phyloP scores from a whole-genome alignment of 2,329 filamentous ascomycete species.

The Cordyceps pruinosa region DNA sequence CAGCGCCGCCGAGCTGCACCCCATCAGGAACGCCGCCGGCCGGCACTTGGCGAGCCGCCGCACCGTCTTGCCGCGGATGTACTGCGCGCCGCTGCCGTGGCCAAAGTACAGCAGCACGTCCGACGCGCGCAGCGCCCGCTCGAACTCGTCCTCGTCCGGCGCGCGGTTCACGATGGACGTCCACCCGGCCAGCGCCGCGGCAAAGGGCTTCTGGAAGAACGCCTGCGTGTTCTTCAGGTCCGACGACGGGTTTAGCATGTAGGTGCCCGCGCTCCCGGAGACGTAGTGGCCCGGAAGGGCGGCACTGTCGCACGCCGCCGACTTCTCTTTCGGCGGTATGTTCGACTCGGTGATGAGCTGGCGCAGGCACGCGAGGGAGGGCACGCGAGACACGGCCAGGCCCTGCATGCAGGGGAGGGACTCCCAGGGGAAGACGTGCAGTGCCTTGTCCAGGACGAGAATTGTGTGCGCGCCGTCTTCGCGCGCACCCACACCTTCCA shows the following conservation, averaged over 20 bases:
- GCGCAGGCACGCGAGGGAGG: slow-evolving; percentile 75
- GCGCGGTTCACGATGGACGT: slow-evolving; percentile 57
- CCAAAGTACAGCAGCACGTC: slow-evolving; percentile 89
- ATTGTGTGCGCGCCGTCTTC: slow-evolving; percentile 63
- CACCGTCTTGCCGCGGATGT: slow-evolving; percentile 79
- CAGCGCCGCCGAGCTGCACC: slow-evolving; percentile 80
- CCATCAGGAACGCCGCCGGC: slow-evolving; percentile 83
- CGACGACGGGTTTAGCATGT: slow-evolving; percentile 81
- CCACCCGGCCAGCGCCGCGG: slow-evolving; percentile 58
- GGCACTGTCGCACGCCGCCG: not conserved
- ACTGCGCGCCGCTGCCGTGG: slow-evolving; percentile 90
- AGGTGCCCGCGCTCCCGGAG: slow-evolving; percentile 53
- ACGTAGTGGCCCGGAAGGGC: slow-evolving; percentile 44
- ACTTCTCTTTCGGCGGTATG: slow-evolving; percentile 11
- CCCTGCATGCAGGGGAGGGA: slow-evolving; percentile 79
- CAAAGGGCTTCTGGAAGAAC: slow-evolving; percentile 60
- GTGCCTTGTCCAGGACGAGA: slow-evolving; percentile 80
- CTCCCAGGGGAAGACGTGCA: slow-evolving; percentile 94
- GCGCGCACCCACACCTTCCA: slow-evolving; percentile 31
- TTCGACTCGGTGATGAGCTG: slow-evolving; percentile 58
- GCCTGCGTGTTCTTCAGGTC: slow-evolving; percentile 76
- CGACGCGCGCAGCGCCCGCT: slow-evolving; percentile 54
- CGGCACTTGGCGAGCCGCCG: slow-evolving; percentile 67
- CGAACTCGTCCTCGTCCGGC: slow-evolving; percentile 75
- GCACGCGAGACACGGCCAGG: slow-evolving; percentile 76